Conservation (phyloP, 345 rosid genomes). For the Moringa oleifera region DNA sequence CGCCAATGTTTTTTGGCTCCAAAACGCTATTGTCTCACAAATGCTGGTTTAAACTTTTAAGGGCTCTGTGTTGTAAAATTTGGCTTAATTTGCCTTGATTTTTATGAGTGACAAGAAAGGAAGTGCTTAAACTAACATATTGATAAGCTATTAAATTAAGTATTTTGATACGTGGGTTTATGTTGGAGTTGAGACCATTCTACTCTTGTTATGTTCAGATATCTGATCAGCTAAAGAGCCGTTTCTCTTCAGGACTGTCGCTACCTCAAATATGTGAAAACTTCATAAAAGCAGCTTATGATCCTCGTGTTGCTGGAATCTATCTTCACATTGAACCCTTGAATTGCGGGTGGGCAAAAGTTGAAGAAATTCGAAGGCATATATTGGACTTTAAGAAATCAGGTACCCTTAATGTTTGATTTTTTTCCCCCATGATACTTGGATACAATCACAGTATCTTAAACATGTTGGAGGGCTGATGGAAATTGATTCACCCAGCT, state of each 20-base stretch:
- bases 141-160: neutral
- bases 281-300: constrained; percentile 81
- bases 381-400: constrained; percentile 86
- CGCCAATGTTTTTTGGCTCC: no score
- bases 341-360: constrained; percentile 93
- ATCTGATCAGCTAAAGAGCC: constrained; percentile 91
- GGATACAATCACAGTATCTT: neutral
- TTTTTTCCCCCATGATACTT: neutral
- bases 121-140: neutral
- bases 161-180: neutral
- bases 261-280: constrained; percentile 88
- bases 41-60: no score
- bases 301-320: constrained; percentile 85
- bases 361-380: constrained; percentile 85
- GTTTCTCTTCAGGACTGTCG: constrained; percentile 79
- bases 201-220: constrained; percentile 45
- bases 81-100: neutral
- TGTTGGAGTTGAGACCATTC: constrained; percentile 12
- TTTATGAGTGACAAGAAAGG: no score
- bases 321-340: constrained; percentile 86
- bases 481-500: neutral
- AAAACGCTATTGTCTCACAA: no score
- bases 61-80: neutral
- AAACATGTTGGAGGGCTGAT: no score
- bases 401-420: constrained; percentile 35